Base-by-base conservation (phyloP, 805 yeast genomes). In the Saccharomycopsis fodiens region DNA sequence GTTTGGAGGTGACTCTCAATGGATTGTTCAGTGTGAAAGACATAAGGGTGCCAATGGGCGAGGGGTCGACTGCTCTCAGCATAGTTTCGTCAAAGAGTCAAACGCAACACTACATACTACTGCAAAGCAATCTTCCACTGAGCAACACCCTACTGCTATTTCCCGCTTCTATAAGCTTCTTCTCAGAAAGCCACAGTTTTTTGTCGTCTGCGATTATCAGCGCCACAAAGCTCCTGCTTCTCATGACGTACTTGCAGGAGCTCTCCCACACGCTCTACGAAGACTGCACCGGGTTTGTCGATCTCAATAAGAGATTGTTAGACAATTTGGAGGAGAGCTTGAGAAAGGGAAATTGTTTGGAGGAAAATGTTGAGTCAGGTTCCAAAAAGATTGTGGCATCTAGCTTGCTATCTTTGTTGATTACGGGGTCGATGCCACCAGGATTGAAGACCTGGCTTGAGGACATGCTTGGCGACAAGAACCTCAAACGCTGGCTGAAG, bases 381-480 rank as follows among this genome's bases (percentile, higher is more conserved):
- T n/a, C n/a, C n/a, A n/a, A n/a, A n/a, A n/a, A n/a, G n/a, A n/a
- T n/a, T n/a, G n/a, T n/a, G n/a, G n/a, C n/a, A n/a, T n/a, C n/a
- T n/a, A n/a, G n/a, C n/a, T n/a, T n/a, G n/a, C n/a, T n/a, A n/a
- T n/a, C n/a, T n/a, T n/a, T n/a, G n/a, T 58, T 78, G 2, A 55
- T 78, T 3, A 75, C 84, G 0, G 82, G 83, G 1, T 45, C 48
- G 51, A 63, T 74, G 42, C 69, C 77, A 1, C 67, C 64, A 12
- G 60, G 67, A 1, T 62, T 76, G 1, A 70, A 69, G 48, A 78
- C 76, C 46, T 83, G 79, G 78, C 63, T 84, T 56, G 69, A 74
- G 19, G 79, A 80, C 53, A 76, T 78, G 40, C 63, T 83, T 29
- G 88, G 85, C 0, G 87, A 81, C 50, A 65, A 83, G 50, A 85